phyloP scores from a whole-genome alignment of 78 protist genomes.

The slime mould (Dictyostelium discoideum) region DNA sequence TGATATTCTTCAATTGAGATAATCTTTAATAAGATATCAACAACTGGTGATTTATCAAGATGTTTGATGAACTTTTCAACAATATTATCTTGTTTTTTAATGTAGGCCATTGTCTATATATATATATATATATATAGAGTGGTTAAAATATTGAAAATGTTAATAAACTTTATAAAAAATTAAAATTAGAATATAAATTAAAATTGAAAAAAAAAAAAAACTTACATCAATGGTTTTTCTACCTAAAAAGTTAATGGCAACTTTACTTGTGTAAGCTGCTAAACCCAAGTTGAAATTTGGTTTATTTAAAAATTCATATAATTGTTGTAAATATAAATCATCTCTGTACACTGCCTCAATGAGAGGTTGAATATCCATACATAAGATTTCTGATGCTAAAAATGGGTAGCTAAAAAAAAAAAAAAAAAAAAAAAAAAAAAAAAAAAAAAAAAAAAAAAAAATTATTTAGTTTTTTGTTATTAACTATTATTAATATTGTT shows the following conservation, averaged over 20 bases:
- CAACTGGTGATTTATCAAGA: constrained; percentile 80
- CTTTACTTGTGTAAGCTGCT: constrained; percentile 68
- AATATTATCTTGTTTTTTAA: constrained; percentile 64
- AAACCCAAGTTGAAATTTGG: constrained; percentile 58
- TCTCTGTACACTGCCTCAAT: constrained; percentile 81
- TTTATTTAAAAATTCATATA: constrained; percentile 46
- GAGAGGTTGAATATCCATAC: constrained; percentile 73
- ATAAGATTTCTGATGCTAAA: constrained; percentile 78
- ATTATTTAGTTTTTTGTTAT: background rate
- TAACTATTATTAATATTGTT: background rate
- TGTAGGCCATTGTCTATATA: constrained; percentile 76
- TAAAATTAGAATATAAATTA: too few relatives aligned
- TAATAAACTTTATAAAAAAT: background rate
- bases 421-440: background rate
- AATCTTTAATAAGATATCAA: constrained; percentile 79
- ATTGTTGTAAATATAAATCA: constrained; percentile 50
- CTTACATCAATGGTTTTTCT: constrained; percentile 75
- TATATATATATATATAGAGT: too few relatives aligned
- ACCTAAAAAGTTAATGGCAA: constrained; percentile 70
- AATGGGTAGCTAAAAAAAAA: constrained; percentile 41
- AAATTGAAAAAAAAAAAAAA: background rate
- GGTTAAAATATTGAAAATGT: background rate
- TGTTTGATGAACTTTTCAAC: constrained; percentile 76
- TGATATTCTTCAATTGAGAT: constrained; percentile 70
- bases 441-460: background rate